Conservation (phyloP, 2,329 filamentous ascomycete genomes). For the Aschersonia sp. region DNA sequence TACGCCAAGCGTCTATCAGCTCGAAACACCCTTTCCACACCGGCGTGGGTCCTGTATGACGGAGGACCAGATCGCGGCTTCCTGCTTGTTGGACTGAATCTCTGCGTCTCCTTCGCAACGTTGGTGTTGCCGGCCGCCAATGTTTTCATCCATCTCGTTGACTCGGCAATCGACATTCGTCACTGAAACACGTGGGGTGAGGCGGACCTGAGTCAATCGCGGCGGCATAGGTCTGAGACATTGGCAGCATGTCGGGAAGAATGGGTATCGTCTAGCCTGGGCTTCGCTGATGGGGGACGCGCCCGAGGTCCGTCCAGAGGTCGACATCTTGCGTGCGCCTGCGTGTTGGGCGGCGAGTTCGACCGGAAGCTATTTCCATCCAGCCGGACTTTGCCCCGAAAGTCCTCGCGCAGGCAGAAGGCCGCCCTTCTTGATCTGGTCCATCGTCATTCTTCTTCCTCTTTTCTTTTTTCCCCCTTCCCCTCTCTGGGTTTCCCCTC, state of each 20-base stretch:
- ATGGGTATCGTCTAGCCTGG: background rate
- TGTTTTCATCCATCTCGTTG: conserved; percentile 4
- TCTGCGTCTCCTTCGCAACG: background rate
- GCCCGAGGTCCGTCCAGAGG: background rate
- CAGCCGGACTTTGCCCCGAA: background rate
- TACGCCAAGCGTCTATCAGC: background rate
- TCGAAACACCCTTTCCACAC: background rate
- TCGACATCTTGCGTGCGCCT: background rate
- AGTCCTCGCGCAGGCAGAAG: background rate
- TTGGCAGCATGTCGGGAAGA: background rate
- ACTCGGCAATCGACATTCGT: conserved; percentile 12
- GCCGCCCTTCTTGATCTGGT: background rate
- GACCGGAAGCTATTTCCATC: background rate
- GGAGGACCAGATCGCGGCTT: background rate
- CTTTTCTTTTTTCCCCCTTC: background rate
- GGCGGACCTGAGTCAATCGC: background rate
- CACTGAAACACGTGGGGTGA: conserved; percentile 9
- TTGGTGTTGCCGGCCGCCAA: background rate
- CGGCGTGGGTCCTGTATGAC: background rate
- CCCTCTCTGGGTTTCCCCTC: background rate
- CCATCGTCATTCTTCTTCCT: background rate
- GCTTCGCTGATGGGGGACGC: background rate
- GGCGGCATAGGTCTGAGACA: background rate
- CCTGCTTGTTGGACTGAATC: background rate
- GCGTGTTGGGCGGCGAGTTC: background rate